Percentiles rank a stretch among this genome's conserved stretches.
phyloP scores from a whole-genome alignment of 192 early-diverging fungal species.

The Linnemannia exigua region DNA sequence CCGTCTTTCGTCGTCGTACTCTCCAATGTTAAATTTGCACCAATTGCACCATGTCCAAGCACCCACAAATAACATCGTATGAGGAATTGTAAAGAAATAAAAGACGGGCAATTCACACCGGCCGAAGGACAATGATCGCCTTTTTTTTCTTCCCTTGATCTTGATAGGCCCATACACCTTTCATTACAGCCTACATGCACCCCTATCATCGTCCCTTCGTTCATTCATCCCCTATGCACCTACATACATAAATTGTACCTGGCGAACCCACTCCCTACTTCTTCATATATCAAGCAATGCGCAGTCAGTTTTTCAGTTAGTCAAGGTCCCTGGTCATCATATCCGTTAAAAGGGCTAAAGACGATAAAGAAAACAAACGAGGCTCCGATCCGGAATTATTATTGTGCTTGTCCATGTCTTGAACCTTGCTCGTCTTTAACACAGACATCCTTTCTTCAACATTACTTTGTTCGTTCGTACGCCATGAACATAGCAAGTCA shows the following conservation, averaged over 20 bases:
- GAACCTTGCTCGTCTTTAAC: not conserved
- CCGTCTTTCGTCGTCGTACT: not conserved
- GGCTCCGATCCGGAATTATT: not conserved
- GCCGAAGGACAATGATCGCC: too few relatives aligned
- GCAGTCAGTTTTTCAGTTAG: not conserved
- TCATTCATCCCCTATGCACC: not conserved
- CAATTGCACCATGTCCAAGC: not conserved
- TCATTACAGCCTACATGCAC: not conserved
- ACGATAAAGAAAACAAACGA: not conserved
- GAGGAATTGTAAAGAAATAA: not conserved
- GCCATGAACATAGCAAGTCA: too few relatives aligned
- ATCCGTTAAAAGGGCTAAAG: too few relatives aligned
- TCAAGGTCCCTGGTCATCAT: not conserved
- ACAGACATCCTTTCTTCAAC: not conserved
- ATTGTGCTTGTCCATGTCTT: not conserved
- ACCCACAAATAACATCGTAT: not conserved
- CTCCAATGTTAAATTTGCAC: not conserved
- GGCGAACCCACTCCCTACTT: not conserved
- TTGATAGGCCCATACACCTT: not conserved
- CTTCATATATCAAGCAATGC: not conserved
- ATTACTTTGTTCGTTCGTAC: not conserved
- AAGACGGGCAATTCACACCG: conserved; percentile 12
- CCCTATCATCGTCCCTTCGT: not conserved
- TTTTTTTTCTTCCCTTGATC: not conserved
- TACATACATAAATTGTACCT: not conserved